Conservation (phyloP, 805 yeast genomes). For the Candida ipomoeae region DNA sequence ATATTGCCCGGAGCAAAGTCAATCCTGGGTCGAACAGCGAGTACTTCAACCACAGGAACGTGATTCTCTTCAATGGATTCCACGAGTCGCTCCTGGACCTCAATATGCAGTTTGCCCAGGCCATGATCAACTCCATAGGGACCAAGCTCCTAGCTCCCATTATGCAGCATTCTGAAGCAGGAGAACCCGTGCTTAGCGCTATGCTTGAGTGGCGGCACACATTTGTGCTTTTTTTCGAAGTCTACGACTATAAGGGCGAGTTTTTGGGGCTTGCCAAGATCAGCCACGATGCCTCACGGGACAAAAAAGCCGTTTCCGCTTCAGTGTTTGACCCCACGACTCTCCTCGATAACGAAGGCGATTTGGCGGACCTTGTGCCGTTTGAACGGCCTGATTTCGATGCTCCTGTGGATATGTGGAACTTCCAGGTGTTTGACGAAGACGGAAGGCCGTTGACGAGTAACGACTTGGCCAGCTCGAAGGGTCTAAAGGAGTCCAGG, state of each 20-base stretch:
- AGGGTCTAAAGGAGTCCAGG: not conserved
- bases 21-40: conserved; percentile 10
- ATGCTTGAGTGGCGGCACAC: conserved; percentile 13
- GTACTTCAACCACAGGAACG: conserved; percentile 22
- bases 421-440: conserved; percentile 21
- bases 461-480: not conserved
- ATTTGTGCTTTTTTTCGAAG: conserved; percentile 34
- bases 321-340: conserved; percentile 30
- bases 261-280: conserved; percentile 26
- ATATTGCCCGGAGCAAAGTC: conserved; percentile 16
- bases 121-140: conserved; percentile 22
- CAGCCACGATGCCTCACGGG: conserved; percentile 20
- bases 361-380: conserved; percentile 14
- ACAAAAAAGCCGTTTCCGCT: conserved; percentile 15
- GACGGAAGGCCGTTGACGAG: conserved; percentile 3
- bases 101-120: conserved; percentile 18
- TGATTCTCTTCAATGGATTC: conserved; percentile 22
- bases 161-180: not conserved
- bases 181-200: not conserved
- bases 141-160: conserved; percentile 26
- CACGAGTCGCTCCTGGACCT: conserved; percentile 15
- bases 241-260: conserved; percentile 32
- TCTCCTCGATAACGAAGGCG: conserved; percentile 31
- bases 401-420: conserved; percentile 26
- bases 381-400: conserved; percentile 16